These are phyloP conservation scores for Chenopodium formosanum DNA, from an alignment of 148 eudicot genomes.

Conservation along the genomic window DNA sequence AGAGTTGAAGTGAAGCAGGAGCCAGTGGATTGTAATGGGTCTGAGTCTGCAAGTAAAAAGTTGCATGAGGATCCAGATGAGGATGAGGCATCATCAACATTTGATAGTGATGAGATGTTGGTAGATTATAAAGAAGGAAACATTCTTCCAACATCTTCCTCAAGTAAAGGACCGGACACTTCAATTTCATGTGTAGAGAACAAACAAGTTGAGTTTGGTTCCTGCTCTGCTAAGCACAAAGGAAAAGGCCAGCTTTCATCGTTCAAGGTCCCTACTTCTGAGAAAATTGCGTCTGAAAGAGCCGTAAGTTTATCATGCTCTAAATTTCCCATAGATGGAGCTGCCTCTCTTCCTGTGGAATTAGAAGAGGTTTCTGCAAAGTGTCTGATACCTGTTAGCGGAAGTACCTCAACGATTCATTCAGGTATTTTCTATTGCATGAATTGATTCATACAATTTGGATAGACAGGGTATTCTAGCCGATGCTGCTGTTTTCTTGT, in stretches of 20 bases:
- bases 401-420: conserved; percentile 22
- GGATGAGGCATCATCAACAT: conserved; percentile 38
- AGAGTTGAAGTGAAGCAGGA: conserved; percentile 30
- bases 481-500: conserved; percentile 14
- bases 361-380: conserved; percentile 11
- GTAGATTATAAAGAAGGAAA: conserved; percentile 18
- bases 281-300: conserved; percentile 22
- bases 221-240: conserved; percentile 35
- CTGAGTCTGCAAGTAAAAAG: conserved; percentile 42
- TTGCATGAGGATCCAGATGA: conserved; percentile 24
- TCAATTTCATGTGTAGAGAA: conserved; percentile 19
- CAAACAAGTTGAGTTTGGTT: conserved; percentile 21
- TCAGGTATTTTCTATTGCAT: conserved; percentile 31
- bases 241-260: conserved; percentile 34
- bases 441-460: not conserved
- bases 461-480: not conserved
- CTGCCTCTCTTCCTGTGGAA: conserved; percentile 16
- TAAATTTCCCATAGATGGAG: conserved; percentile 21
- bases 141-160: conserved; percentile 18
- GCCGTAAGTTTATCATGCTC: conserved; percentile 29
- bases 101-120: conserved; percentile 18
- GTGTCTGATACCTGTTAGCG: conserved; percentile 7
- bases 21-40: conserved; percentile 15
- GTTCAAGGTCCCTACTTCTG: conserved; percentile 18
- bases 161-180: conserved; percentile 20